These are phyloP conservation scores for Beauveria medogensis DNA, from an alignment of 2,329 filamentous ascomycete species.

Conservation along the genomic window DNA sequence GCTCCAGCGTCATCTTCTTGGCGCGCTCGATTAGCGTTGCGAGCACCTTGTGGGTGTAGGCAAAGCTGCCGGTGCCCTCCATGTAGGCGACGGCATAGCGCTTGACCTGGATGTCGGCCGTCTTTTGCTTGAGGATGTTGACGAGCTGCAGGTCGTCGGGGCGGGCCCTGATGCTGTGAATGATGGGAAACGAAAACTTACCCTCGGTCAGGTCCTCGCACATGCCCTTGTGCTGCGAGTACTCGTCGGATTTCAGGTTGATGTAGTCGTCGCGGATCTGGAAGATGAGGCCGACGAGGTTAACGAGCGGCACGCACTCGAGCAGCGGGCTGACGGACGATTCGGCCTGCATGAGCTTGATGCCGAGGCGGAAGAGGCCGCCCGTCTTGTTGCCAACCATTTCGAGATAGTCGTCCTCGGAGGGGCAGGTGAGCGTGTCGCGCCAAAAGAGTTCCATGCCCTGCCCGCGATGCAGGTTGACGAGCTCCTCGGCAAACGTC, in stretches of 20 bases:
- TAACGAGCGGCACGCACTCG: slow-evolving; percentile 78
- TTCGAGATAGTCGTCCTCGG: slow-evolving; percentile 84
- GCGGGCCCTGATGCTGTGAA: slow-evolving; percentile 79
- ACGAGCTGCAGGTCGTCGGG: slow-evolving; percentile 70
- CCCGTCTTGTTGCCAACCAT: slow-evolving; percentile 92
- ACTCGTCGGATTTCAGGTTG: slow-evolving; percentile 69
- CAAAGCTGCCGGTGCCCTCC: slow-evolving; percentile 82
- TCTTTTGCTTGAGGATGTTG: slow-evolving; percentile 89
- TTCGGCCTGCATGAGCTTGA: slow-evolving; percentile 84
- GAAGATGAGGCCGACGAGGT: slow-evolving; percentile 76
- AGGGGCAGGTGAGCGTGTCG: slow-evolving; percentile 74
- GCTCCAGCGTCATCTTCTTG: slow-evolving; percentile 50
- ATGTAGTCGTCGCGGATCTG: slow-evolving; percentile 92
- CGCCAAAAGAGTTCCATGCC: slow-evolving; percentile 91
- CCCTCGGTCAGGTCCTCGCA: slow-evolving; percentile 95
- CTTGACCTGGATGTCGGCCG: slow-evolving; percentile 80
- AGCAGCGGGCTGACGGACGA: slow-evolving; percentile 32
- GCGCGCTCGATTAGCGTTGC: slow-evolving; percentile 56
- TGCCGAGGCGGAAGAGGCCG: slow-evolving; percentile 73
- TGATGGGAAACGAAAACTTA: slow-evolving; percentile 94
- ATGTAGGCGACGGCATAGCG: slow-evolving; percentile 85
- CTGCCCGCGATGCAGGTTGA: slow-evolving; percentile 79
- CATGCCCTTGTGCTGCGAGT: slow-evolving; percentile 83
- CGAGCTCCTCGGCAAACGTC: slow-evolving; percentile 73
- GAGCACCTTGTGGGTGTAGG: slow-evolving; percentile 68